phyloP scores from a whole-genome alignment of 495 filamentous ascomycete species.

The Articulospora tetracladia region DNA sequence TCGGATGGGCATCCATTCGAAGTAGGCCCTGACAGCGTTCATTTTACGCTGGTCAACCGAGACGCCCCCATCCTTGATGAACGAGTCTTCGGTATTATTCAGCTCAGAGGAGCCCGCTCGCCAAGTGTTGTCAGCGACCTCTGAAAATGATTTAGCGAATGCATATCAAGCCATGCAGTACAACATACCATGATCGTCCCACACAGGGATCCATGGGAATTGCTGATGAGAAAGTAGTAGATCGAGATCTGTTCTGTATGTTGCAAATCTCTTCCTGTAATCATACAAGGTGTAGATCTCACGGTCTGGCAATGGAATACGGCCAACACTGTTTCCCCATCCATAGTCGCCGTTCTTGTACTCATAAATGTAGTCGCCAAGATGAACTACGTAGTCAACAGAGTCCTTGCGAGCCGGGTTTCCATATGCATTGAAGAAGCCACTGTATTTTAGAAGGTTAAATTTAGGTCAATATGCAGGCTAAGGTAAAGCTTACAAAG shows the following conservation, averaged over 20 bases:
- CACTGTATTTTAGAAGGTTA: slow-evolving; percentile 12
- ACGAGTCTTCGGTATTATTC: slow-evolving; percentile 59
- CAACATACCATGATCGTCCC: slow-evolving; percentile 56
- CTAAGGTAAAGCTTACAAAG: slow-evolving; percentile 28
- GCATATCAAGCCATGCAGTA: background rate
- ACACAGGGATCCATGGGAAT: slow-evolving; percentile 66
- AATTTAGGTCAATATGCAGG: background rate
- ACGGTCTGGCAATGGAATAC: slow-evolving; percentile 50
- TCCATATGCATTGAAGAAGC: slow-evolving; percentile 62
- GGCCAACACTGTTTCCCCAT: slow-evolving; percentile 45
- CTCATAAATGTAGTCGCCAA: slow-evolving; percentile 71
- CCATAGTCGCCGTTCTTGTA: slow-evolving; percentile 54
- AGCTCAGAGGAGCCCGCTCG: slow-evolving; percentile 48
- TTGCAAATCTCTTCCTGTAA: slow-evolving; percentile 57
- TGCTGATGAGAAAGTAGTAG: slow-evolving; percentile 51
- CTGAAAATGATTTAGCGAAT: background rate
- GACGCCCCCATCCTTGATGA: slow-evolving; percentile 54
- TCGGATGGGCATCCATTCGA: slow-evolving; percentile 62
- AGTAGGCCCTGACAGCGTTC: slow-evolving; percentile 67
- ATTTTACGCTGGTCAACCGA: slow-evolving; percentile 62
- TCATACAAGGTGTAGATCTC: slow-evolving; percentile 44
- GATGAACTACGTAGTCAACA: slow-evolving; percentile 61
- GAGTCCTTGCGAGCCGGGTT: slow-evolving; percentile 63
- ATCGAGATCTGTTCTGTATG: slow-evolving; percentile 61
- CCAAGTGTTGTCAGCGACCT: slow-evolving; percentile 63